Conservation (phyloP, 768 basidiomycete genomes). For the Grammothele lineata region DNA sequence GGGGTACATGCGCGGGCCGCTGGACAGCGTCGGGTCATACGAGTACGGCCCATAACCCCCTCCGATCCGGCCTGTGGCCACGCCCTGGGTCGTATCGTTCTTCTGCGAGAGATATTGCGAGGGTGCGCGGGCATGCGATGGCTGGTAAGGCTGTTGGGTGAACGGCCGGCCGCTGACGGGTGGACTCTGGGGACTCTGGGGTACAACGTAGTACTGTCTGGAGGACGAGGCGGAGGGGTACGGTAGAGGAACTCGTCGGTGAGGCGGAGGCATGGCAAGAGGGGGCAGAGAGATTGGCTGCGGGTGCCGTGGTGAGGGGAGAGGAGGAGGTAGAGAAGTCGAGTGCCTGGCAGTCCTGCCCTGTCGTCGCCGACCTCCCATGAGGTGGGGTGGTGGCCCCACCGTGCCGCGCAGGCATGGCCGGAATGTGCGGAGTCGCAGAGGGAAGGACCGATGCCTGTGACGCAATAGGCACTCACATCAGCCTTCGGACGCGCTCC, state of each 20-base stretch:
- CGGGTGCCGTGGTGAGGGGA: too few species aligned
- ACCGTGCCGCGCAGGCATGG: too few species aligned
- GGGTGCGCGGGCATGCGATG: conserved; percentile 15
- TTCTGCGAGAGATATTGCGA: conserved; percentile 26
- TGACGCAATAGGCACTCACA: too few species aligned
- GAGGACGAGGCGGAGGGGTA: too few species aligned
- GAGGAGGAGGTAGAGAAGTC: too few species aligned
- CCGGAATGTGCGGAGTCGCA: too few species aligned
- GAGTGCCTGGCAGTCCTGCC: too few species aligned
- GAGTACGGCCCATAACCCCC: conserved; percentile 84
- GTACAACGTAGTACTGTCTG: conserved; percentile 63
- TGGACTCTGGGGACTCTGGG: conserved; percentile 44
- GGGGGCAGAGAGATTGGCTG: too few species aligned
- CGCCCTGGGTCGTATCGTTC: conserved; percentile 65
- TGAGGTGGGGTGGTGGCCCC: too few species aligned
- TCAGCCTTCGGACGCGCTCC: too few species aligned
- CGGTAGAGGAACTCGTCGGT: conserved; percentile 39
- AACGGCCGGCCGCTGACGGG: conserved; percentile 27
- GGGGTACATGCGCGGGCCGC: conserved; percentile 36
- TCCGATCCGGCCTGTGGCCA: conserved; percentile 78
- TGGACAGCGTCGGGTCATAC: conserved; percentile 51
- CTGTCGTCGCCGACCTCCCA: too few species aligned
- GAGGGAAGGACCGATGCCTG: too few species aligned
- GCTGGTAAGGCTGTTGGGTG: conserved; percentile 22
- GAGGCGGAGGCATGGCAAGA: conserved; percentile 29